Evolutionary conservation across 2,329 filamentous ascomycete genomes (phyloP), one percentile per base, ranked within the genome.

Genomic region (Parastagonospora avenae): DNA sequence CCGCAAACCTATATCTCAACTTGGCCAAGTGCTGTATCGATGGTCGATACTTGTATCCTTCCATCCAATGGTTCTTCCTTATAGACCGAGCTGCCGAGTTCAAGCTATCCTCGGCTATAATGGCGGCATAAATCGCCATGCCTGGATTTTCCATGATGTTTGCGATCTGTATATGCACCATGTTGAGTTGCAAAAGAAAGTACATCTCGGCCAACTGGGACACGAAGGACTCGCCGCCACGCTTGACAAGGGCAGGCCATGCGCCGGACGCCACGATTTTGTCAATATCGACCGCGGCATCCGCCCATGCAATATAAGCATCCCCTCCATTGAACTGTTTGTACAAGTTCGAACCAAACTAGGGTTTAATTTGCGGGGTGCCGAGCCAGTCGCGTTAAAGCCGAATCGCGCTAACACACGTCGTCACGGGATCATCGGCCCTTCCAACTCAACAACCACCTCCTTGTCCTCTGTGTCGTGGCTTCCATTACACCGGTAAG

Each of bases 171-270:
- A 57, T 12, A 19, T 59, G 60, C 7, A 41, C 48, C n/a, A 53
- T 49, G 32, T 61, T 63, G 15, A 63, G 54, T 10, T 46, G 52
- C 30, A 62, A 49, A 5, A 54, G 29, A 15, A 64, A 63, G 24
- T 60, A 60, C 2, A 59, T 16, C 10, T 57, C 41, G 0, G 54
- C 62, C 1, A 63, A 35, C 12, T 49, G 50, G 4, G 43, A 29
- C 11, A 60, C 35, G 11, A 66, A 64, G 0, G 47, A n/a, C 2
- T 45, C 19, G 1, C 50, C 50, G 11, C 57, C 55, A 31, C 36
- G 12, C 8, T 31, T 35, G 11, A 46, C 29, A n/a, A 63, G 30
- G 4, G 28, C 33, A 2, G 39, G 16, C 57, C 59, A 64, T 2
- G 57, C 58, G 11, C 15, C 48, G 11, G 50, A 50, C 9, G 45